A percentile compares a stretch with the other conserved stretches of the same genome.
Conservation (phyloP, 2,329 filamentous ascomycete genomes). For the Diaporthe vaccinii region DNA sequence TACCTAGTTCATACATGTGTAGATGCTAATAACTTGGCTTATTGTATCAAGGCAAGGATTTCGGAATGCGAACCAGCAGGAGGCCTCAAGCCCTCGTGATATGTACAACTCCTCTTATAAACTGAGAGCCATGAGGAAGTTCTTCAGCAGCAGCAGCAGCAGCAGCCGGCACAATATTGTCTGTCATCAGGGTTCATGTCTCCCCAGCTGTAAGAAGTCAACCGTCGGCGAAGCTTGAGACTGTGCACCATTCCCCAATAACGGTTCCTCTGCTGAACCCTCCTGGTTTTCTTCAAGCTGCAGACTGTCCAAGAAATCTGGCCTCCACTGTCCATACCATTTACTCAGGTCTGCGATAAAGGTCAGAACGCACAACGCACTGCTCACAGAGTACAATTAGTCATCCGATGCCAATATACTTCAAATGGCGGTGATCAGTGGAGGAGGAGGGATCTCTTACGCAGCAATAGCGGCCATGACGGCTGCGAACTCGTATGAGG, state of each 20-base stretch:
- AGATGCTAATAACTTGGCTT: neutral
- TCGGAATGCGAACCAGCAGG: neutral
- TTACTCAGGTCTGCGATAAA: neutral
- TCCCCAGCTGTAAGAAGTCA: neutral
- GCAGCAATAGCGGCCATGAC: neutral
- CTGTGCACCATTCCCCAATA: neutral
- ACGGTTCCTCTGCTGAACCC: neutral
- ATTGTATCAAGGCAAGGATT: neutral
- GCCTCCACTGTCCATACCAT: constrained; percentile 8
- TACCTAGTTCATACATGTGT: neutral
- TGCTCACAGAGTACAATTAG: neutral
- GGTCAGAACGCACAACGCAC: neutral
- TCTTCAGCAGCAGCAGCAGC: no score
- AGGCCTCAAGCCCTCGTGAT: neutral
- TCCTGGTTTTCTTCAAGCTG: neutral
- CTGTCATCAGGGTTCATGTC: no score
- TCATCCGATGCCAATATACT: neutral
- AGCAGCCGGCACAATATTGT: no score
- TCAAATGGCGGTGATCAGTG: no score
- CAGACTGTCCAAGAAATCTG: neutral
- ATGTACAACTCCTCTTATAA: neutral
- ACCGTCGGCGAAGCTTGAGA: neutral
- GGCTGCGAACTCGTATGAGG: neutral
- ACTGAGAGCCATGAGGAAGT: neutral
- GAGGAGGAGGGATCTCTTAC: neutral